Base-by-base conservation (phyloP, 2,329 filamentous ascomycete species). In the Aspergillus candidus region DNA sequence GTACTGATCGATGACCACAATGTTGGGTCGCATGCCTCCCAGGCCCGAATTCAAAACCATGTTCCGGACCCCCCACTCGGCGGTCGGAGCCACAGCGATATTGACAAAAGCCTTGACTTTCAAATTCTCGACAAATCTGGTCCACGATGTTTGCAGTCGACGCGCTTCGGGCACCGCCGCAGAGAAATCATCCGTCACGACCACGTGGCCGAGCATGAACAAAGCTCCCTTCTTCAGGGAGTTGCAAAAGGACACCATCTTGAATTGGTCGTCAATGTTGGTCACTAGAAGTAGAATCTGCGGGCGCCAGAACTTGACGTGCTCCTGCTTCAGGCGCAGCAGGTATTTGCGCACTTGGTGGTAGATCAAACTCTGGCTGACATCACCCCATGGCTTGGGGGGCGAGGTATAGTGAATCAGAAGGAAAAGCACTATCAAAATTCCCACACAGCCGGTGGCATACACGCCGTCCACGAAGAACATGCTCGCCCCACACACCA, bases 271-370 rank as follows among this genome's bases (percentile, higher is more conserved):
- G n/a, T 88, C 77, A 4, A 88, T 85, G 56, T 93, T 80, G 59
- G 91, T 93, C 51, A 93, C 80, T 41, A 94, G 78, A 0, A 94
- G 74, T 38, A 94, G 78, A 35, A 94, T 90, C 52, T 94, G 88
- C 0, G 88, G 88, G 40, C 88, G 77, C 88, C 89, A 94, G 62
- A 94, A 94, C 59, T 94, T 94, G 65, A 94, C 89, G 60, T 94
- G 88, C 56, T 94, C 88, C 31, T 88, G 87, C 39, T 81, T 83
- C 27, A 94, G 71, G n/a, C 88, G 80, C 27, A 94, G 72, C 27
- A 94, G 69, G 58, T 94, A 94, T 57, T 94, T 94, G 47, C 88
- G 79, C 11, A 94, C 88, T 69, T 94, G 88, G 51, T 84, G 80
- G 58, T 94, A 94, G 41, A 94, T 94, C 48, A 94, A 70, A 56